Base-by-base conservation (phyloP, 139 green algal species). In the Chlorella vulgaris region DNA sequence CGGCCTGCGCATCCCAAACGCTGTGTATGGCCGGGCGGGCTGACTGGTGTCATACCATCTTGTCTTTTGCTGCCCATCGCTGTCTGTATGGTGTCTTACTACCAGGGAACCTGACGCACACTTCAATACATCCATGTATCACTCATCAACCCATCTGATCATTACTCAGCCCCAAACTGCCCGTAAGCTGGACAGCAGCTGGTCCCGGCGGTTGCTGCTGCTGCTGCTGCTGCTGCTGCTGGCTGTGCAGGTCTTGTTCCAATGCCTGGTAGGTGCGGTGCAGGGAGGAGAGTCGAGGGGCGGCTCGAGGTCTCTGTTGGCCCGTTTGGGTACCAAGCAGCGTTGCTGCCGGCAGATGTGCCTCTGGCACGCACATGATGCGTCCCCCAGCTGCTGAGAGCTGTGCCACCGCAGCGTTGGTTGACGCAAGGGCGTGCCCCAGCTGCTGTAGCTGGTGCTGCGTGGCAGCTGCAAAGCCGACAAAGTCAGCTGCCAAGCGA, bases 1-100 rank as follows among this genome's bases (percentile, higher is more conserved):
- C 13, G 66, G 42, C 1, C 8, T 42, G n/a, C 36, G 69, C 60
- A 69, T 85, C 55, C 83, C 78, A 15, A 65, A 73, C 15, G 79
- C 73, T 0, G 73, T 84, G 29, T 79, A 81, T 51, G 79, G 81
- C 1, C 55, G 74, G 4, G 58, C 74, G 2, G 74, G 74, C 2
- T 80, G 62, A 69, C 29, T 24, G n/a, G n/a, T n/a, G n/a, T 26
- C 28, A 36, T 78, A 80, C 39, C 70, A 80, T 18, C 21, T 28
- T 18, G 74, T 80, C 8, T 28, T 80, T 2, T 58, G 38, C 38
- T 60, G 74, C 74, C 74, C 70, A 58, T 38, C 73, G 24, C 73
- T 79, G n/a, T n/a, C n/a, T n/a, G n/a, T n/a, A n/a, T n/a, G n/a
- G n/a, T n/a, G n/a, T n/a, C n/a, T n/a, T n/a, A 58, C 47, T 58